A percentile compares a stretch with the other conserved stretches of the same genome.
Conservation (phyloP, 768 basidiomycete species). For the Leccinum incarnatum region DNA sequence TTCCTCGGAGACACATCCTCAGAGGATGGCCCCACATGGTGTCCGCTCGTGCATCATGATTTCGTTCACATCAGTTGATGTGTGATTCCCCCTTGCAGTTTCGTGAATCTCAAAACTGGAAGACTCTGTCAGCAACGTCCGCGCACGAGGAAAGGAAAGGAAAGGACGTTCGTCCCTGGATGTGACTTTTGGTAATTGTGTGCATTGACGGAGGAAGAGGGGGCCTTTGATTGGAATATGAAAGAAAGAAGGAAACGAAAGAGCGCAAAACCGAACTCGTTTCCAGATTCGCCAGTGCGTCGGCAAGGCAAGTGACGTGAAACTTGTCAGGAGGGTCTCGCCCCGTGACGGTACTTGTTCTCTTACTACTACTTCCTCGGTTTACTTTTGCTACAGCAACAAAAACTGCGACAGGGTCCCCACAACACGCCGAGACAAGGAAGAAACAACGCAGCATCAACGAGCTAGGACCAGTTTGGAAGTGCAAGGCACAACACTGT, state of each 20-base stretch:
- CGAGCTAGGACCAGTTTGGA: conserved; percentile 11
- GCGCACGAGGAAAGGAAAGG: not conserved
- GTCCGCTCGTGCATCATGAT: not conserved
- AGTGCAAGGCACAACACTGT: conserved; percentile 5
- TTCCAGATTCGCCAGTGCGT: conserved; percentile 1
- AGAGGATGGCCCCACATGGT: not conserved
- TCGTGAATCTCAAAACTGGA: conserved; percentile 9
- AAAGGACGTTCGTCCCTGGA: conserved; percentile 10
- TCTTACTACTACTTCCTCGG: not conserved
- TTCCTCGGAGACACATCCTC: conserved; percentile 8
- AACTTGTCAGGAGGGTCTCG: conserved; percentile 20
- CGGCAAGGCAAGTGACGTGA: conserved; percentile 19
- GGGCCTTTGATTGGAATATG: not conserved
- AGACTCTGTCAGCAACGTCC: not conserved
- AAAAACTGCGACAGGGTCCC: conserved; percentile 4
- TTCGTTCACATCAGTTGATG: conserved; percentile 3
- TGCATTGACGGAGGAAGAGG: not conserved
- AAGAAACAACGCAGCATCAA: conserved; percentile 5
- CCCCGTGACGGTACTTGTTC: not conserved
- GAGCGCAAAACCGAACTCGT: not conserved
- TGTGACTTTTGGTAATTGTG: not conserved
- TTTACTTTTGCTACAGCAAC: not conserved
- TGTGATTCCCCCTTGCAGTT: not conserved
- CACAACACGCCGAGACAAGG: conserved; percentile 19
- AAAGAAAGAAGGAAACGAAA: not conserved